Conservation (phyloP, 1,139 yeast species). For the Arxiozyma telluris region DNA sequence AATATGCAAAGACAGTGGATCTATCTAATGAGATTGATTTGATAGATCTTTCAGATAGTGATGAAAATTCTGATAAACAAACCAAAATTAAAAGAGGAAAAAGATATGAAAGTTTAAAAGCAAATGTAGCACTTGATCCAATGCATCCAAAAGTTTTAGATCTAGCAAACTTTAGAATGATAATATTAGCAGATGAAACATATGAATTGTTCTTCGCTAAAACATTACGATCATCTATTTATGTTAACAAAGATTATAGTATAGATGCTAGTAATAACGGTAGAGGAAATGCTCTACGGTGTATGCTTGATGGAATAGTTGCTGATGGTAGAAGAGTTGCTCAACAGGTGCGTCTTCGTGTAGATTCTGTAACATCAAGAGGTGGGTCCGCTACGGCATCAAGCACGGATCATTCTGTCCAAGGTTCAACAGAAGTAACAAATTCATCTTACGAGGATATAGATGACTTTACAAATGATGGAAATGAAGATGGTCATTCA, state of each 20-base stretch:
- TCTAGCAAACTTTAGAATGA: constrained; percentile 91
- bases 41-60: constrained; percentile 34
- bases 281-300: constrained; percentile 59
- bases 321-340: constrained; percentile 93
- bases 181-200: constrained; percentile 85
- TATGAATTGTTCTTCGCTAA: constrained; percentile 72
- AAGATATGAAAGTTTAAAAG: constrained; percentile 38
- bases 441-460: constrained; percentile 18
- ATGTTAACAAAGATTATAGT: constrained; percentile 49
- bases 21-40: constrained; percentile 34
- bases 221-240: constrained; percentile 58
- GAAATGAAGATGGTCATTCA: constrained; percentile 11
- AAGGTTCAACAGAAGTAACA: constrained; percentile 2
- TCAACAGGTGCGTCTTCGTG: constrained; percentile 73
- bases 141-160: constrained; percentile 65
- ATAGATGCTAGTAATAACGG: constrained; percentile 30
- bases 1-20: constrained; percentile 75
- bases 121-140: constrained; percentile 79
- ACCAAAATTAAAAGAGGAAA: constrained; percentile 17
- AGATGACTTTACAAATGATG: constrained; percentile 22
- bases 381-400: constrained; percentile 7
- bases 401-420: constrained; percentile 14
- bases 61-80: constrained; percentile 18
- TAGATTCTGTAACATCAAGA: constrained; percentile 44
- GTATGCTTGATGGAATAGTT: constrained; percentile 81